phyloP scores from a whole-genome alignment of 2,329 filamentous ascomycete species.

The Hypoxylon sp. region DNA sequence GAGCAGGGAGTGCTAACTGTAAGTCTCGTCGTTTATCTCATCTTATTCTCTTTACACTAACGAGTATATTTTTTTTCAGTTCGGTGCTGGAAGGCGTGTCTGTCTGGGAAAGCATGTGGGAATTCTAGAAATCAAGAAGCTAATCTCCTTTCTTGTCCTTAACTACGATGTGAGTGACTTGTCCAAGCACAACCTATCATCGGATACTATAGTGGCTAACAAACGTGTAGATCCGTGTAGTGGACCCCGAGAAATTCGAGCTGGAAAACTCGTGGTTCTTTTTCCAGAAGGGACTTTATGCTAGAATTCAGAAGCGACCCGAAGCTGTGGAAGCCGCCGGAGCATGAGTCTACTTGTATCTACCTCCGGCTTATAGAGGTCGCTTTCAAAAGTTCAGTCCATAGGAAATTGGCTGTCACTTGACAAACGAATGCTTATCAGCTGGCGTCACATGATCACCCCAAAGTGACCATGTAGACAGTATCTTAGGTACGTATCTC shows the following conservation, averaged over 20 bases:
- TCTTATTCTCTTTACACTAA: neutral
- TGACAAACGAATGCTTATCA: no score
- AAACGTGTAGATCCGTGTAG: slow-evolving; percentile 8
- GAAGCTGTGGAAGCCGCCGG: neutral
- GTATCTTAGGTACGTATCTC: no score
- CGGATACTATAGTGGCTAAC: neutral
- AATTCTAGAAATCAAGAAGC: slow-evolving; percentile 52
- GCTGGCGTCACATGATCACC: no score
- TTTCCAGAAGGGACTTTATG: slow-evolving; percentile 16
- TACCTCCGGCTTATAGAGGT: no score
- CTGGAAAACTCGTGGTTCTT: slow-evolving; percentile 19
- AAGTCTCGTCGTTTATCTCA: neutral
- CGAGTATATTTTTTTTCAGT: slow-evolving; percentile 32
- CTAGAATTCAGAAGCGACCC: slow-evolving; percentile 4
- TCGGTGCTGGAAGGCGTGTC: slow-evolving; percentile 48
- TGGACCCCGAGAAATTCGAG: slow-evolving; percentile 9
- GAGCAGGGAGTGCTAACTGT: slow-evolving; percentile 45
- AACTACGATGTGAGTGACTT: slow-evolving; percentile 48
- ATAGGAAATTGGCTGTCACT: no score
- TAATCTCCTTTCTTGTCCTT: slow-evolving; percentile 49
- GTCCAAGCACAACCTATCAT: neutral
- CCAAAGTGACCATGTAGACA: no score
- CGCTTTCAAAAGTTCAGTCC: no score
- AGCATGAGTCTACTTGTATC: no score
- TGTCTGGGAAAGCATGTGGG: slow-evolving; percentile 50